phyloP scores from a whole-genome alignment of 495 filamentous ascomycete genomes.

The Ascodesmis nigricans region DNA sequence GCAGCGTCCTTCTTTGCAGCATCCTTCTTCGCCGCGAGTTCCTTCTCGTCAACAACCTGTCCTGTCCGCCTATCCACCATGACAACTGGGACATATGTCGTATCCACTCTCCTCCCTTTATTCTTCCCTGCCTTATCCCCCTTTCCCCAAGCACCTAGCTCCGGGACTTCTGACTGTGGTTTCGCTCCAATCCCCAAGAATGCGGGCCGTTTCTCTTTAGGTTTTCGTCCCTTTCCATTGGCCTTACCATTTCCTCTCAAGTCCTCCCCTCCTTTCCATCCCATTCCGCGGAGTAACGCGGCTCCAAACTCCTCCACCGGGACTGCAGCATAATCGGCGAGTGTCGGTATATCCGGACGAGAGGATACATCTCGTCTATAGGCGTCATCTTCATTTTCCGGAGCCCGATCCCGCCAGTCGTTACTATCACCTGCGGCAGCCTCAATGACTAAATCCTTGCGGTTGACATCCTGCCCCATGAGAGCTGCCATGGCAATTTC shows the following conservation, averaged over 20 bases:
- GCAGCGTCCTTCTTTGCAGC: constrained; percentile 24
- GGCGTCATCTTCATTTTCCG: constrained; percentile 38
- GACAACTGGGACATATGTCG: constrained; percentile 42
- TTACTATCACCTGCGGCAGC: constrained; percentile 20
- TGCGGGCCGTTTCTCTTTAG: constrained; percentile 43
- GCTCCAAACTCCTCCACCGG: constrained; percentile 90
- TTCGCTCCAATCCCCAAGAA: constrained; percentile 73
- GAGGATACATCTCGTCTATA: constrained; percentile 44
- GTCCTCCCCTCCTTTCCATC: constrained; percentile 72
- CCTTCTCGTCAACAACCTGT: constrained; percentile 33
- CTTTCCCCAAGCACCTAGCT: constrained; percentile 51
- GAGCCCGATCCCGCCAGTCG: constrained; percentile 19
- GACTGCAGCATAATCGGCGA: constrained; percentile 68
- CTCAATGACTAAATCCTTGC: constrained; percentile 37
- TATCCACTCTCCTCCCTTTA: constrained; percentile 25
- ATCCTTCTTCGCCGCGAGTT: constrained; percentile 22
- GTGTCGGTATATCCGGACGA: constrained; percentile 50
- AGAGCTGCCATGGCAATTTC: constrained; percentile 64
- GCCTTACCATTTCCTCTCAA: constrained; percentile 35
- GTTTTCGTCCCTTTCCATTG: constrained; percentile 26
- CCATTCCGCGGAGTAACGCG: constrained; percentile 70
- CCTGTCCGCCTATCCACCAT: constrained; percentile 45
- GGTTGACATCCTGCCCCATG: constrained; percentile 28
- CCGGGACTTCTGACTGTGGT: constrained; percentile 25
- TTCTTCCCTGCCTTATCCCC: constrained; percentile 36